Evolutionary conservation across 208 protist genomes (phyloP), one percentile per base, ranked within the genome.

Genomic region (Trypanosomatidae sp.): DNA sequence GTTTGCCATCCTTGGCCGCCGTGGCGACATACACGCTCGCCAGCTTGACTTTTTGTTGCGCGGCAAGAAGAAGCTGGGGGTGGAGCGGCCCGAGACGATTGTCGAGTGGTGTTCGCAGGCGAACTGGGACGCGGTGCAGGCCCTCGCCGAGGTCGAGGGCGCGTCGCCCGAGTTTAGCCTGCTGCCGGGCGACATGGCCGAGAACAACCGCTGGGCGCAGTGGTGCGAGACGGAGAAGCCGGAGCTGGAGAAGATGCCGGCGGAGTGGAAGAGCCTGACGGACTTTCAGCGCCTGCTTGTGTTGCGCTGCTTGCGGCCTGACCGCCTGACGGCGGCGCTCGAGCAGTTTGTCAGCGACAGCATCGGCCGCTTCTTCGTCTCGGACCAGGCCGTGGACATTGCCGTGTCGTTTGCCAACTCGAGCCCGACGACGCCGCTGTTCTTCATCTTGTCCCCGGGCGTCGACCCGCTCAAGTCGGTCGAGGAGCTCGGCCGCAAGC

Each of bases 371-470:
- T 94, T 93, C 69, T 99, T 97, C 52, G 90, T 97, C 6, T 92
- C 93, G 6, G 82, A 96, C 69, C 83, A 93, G 58, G 81, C 88
- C 27, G 91, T 97, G 19, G 78, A 94, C 40, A 92, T 99, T 23
- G 75, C 78, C 19, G 58, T 88, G 8, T 97, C 95, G 26, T 98
- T 93, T 69, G 60, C 82, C 33, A 97, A 99, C 61, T 91, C 92
- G 10, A 89, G 71, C 40, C 77, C 87, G 2, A 85, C 73, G 18
- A 98, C 96, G 24, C 96, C 97, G 26, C 71, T 99, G 20, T 99
- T 99, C 89, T 99, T 99, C 71, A 98, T 99, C 44, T 81, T 99
- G 30, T 99, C 97, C 4, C 92, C 97, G 39, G 97, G 97, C 71
- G 95, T 98, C 19, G 97, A 99, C 61, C 97, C 97, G 7, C 81